phyloP scores from a whole-genome alignment of 495 filamentous ascomycete species.

The Aspergillus wentii region DNA sequence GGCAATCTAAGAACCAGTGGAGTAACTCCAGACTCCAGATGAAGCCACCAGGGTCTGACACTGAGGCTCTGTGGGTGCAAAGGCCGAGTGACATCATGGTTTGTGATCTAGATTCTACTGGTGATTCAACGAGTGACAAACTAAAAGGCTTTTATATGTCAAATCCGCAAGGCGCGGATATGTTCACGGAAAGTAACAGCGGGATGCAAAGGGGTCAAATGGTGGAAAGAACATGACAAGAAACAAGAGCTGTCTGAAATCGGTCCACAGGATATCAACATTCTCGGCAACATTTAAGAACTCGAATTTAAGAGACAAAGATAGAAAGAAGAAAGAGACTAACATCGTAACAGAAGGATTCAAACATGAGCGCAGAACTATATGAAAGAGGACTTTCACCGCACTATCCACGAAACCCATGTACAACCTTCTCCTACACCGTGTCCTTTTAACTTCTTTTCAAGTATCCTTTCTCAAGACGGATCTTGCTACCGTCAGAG shows the following conservation, averaged over 20 bases:
- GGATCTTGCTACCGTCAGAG: slow-evolving; percentile 10
- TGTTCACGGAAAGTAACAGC: no score
- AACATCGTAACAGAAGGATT: slow-evolving; percentile 10
- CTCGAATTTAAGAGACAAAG: slow-evolving; percentile 10
- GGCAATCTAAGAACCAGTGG: no score
- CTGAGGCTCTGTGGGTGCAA: no score
- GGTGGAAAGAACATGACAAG: slow-evolving; percentile 6
- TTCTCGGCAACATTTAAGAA: slow-evolving; percentile 7
- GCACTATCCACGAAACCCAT: slow-evolving; percentile 17
- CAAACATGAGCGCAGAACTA: slow-evolving; percentile 23
- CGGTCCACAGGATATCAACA: slow-evolving; percentile 6
- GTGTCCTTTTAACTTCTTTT: slow-evolving; percentile 7
- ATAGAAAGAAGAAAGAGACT: slow-evolving; percentile 8
- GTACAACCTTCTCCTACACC: slow-evolving; percentile 16
- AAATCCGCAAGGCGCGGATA: no score
- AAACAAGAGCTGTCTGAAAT: no score
- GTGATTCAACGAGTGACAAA: no score
- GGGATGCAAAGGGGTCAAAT: slow-evolving; percentile 6
- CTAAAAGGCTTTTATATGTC: no score
- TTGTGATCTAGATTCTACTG: no score
- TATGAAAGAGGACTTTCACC: slow-evolving; percentile 24
- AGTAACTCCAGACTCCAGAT: no score
- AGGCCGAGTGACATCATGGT: no score
- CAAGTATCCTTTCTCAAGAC: no score
- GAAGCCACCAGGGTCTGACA: no score